Base-by-base conservation (phyloP, 2,329 filamentous ascomycete genomes). In the Coniosporium tulheliwenetii region DNA sequence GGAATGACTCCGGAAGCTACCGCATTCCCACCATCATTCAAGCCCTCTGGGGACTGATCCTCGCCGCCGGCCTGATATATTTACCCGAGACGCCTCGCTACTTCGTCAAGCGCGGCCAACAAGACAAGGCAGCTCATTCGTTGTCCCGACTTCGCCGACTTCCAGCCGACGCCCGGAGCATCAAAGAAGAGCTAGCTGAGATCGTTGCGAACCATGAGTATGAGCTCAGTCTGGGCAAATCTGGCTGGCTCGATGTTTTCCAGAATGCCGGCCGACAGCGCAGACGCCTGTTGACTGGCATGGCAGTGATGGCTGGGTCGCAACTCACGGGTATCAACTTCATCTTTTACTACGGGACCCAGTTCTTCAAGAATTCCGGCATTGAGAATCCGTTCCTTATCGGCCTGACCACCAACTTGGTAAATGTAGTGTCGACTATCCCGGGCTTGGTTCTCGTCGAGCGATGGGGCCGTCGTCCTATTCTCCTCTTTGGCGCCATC, bases 121-220 rank as follows among this genome's bases (percentile, higher is more conserved):
- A 67, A 43, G 43, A 50, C 14, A 50, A 56, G 26, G 52, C 53
- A 44, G 62, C 62, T 15, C 39, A 42, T 12, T 67, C 75, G 37
- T 39, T 37, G 45, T 52, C 14, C 52, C 58, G 30, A 48, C 59
- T 2, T 64, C 63, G 60, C 57, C 83, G 81, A 44, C 82, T 93
- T 65, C 70, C 79, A 36, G 54, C 63, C 41, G 74, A 81, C 39
- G 89, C 82, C 4, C 71, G 79, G 42, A 85, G 74, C 57, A 79
- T 93, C 60, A 75, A 81, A 59, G 67, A 76, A 47, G 86, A 94
- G 63, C 71, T 93, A 26, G 75, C 81, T 26, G 85, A 93, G 65
- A 85, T 94, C 48, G 72, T 91, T 44, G 85, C 85, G 64, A 93
- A 93, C 69, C 77, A 86, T 63, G 82, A 84, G 62, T 86, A 87